phyloP scores from a whole-genome alignment of 495 filamentous ascomycete genomes.

The Penicillium pulvis region DNA sequence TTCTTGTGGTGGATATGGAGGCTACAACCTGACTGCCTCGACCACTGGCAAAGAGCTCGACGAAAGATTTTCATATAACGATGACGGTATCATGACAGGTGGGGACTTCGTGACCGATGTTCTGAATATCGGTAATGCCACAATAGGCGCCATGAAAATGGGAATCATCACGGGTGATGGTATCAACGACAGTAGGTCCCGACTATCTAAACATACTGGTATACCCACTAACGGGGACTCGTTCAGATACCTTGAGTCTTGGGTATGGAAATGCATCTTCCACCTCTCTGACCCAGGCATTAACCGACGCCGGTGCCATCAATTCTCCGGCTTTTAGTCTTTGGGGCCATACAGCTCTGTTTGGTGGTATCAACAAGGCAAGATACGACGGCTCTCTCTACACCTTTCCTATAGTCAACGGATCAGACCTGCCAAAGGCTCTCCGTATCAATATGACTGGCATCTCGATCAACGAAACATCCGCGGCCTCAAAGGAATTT shows the following conservation, averaged over 20 bases:
- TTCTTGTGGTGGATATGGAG: slow-evolving; percentile 10
- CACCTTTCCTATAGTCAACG: slow-evolving; percentile 17
- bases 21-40: slow-evolving; percentile 10
- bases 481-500: slow-evolving; percentile 4
- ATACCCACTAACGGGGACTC: slow-evolving; percentile 1
- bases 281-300: slow-evolving; percentile 17
- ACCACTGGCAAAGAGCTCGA: slow-evolving; percentile 8
- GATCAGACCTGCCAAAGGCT: slow-evolving; percentile 1
- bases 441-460: slow-evolving; percentile 13
- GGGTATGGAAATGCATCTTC: slow-evolving; percentile 18
- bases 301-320: slow-evolving; percentile 14
- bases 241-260: slow-evolving; percentile 6
- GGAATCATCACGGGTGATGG: slow-evolving; percentile 1
- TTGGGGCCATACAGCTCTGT: slow-evolving; percentile 11
- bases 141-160: slow-evolving; percentile 13
- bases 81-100: neutral
- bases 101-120: slow-evolving; percentile 15
- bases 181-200: neutral
- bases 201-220: neutral
- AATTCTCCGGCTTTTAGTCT: slow-evolving; percentile 23
- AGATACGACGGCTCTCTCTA: slow-evolving; percentile 13
- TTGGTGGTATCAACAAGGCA: slow-evolving; percentile 19
- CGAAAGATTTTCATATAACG: slow-evolving; percentile 9
- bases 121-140: slow-evolving; percentile 9
- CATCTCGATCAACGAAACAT: slow-evolving; percentile 15